Percentiles rank a stretch among this genome's conserved stretches.
Conservation (phyloP, 768 basidiomycete species). For the Thelephora ganbajun region DNA sequence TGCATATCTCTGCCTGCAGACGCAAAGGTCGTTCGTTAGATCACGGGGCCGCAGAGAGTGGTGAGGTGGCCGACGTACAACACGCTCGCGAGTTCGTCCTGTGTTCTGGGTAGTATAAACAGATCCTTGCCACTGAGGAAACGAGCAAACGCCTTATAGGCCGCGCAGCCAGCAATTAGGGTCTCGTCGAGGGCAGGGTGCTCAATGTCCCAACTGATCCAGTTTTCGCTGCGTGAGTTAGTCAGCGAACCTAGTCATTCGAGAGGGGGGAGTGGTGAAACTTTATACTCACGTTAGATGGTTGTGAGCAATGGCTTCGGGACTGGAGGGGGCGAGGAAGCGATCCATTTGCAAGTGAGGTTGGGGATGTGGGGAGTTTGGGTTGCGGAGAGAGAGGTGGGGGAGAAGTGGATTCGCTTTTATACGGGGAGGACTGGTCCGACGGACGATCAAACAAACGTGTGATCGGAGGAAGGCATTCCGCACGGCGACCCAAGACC, state of each 20-base stretch:
- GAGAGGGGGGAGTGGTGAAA: neutral
- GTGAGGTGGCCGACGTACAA: constrained; percentile 31
- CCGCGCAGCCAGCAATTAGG: constrained; percentile 64
- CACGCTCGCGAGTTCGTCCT: constrained; percentile 54
- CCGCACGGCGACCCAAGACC: neutral
- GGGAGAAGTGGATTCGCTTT: neutral
- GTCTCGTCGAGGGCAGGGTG: constrained; percentile 59
- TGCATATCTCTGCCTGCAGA: constrained; percentile 51
- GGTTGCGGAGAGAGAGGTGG: neutral
- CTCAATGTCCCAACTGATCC: constrained; percentile 55
- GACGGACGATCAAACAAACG: neutral
- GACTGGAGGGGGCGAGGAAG: constrained; percentile 59
- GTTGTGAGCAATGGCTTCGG: constrained; percentile 58
- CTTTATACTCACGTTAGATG: constrained; percentile 48
- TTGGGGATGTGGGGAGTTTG: constrained; percentile 2
- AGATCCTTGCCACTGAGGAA: constrained; percentile 61
- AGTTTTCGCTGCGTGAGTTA: constrained; percentile 39
- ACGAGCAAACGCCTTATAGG: constrained; percentile 66
- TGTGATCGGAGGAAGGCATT: neutral
- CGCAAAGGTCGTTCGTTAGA: neutral
- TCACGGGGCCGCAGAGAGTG: constrained; percentile 1
- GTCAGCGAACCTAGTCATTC: constrained; percentile 9
- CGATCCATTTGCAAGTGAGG: constrained; percentile 40
- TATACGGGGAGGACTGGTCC: neutral
- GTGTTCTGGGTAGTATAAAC: constrained; percentile 51